These are phyloP conservation scores for Beauveria sp. DNA, from an alignment of 2,329 filamentous ascomycete species.

Conservation along the genomic window DNA sequence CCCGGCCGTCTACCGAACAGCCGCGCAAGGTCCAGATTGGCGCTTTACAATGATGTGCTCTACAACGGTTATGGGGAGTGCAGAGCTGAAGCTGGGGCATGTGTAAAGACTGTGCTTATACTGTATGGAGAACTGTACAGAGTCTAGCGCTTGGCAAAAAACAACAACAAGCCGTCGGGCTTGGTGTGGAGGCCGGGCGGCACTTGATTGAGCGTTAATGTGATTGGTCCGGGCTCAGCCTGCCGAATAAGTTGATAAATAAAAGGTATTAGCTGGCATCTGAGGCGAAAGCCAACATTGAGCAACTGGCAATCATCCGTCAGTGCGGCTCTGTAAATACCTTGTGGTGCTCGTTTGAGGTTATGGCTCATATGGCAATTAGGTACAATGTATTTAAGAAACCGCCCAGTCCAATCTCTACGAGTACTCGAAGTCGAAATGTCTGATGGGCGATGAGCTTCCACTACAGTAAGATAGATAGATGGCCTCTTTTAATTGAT, in stretches of 20 bases:
- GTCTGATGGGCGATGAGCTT: neutral
- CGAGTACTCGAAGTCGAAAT: neutral
- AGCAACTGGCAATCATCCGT: too few relatives aligned
- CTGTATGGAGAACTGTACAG: neutral
- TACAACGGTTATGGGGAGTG: neutral
- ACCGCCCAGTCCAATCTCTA: too few relatives aligned
- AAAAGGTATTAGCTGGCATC: neutral
- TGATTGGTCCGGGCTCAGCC: neutral
- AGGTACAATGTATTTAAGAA: too few relatives aligned
- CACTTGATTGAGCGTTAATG: neutral
- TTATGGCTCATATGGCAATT: too few relatives aligned
- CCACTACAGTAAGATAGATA: too few relatives aligned
- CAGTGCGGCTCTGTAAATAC: too few relatives aligned
- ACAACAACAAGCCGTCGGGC: slow-evolving; percentile 5
- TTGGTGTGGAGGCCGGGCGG: neutral
- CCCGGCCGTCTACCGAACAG: neutral
- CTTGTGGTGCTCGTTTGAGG: too few relatives aligned
- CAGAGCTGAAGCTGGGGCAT: neutral
- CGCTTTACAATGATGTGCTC: neutral
- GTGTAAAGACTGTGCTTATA: neutral
- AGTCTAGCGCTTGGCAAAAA: neutral
- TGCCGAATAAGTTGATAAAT: neutral
- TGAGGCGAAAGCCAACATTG: neutral
- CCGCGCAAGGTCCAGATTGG: neutral
- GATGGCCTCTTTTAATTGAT: neutral